Evolutionary conservation across 2,329 filamentous ascomycete genomes (phyloP).

Genomic region (Fusarium sulawesiense): DNA sequence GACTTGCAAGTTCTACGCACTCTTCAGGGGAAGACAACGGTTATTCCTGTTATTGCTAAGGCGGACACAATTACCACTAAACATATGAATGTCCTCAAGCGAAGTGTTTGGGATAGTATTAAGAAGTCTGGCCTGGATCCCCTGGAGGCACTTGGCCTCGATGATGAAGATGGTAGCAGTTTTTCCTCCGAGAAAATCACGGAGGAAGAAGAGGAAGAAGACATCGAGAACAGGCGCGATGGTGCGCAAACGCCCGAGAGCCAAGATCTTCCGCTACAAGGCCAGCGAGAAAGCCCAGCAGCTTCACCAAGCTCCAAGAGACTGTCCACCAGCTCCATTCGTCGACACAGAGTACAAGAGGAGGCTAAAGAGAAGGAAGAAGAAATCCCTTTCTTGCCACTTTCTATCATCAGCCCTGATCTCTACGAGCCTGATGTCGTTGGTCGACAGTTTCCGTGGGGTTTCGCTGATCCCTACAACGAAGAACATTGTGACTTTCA

Average conservation of each 20-base stretch:
- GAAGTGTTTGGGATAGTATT: conserved; percentile 87
- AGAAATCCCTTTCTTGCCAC: conserved; percentile 78
- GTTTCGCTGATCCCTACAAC: conserved; percentile 94
- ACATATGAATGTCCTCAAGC: conserved; percentile 94
- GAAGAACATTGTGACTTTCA: conserved; percentile 93
- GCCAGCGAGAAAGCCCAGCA: conserved; percentile 47
- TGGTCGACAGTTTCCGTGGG: conserved; percentile 94
- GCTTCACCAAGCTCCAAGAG: conserved; percentile 57
- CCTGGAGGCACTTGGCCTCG: conserved; percentile 84
- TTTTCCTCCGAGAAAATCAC: conserved; percentile 65
- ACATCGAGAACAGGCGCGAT: conserved; percentile 17
- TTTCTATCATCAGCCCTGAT: conserved; percentile 95
- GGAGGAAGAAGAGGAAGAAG: conserved; percentile 59
- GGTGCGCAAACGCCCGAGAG: conserved; percentile 43
- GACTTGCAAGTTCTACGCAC: conserved; percentile 91
- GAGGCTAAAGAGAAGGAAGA: conserved; percentile 63
- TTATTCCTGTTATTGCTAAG: conserved; percentile 95
- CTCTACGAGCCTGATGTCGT: conserved; percentile 83
- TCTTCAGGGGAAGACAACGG: conserved; percentile 91
- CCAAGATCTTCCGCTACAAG: conserved; percentile 56
- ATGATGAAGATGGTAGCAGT: conserved; percentile 76
- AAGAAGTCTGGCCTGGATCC: conserved; percentile 89
- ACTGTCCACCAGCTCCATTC: conserved; percentile 59
- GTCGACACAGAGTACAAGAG: conserved; percentile 60
- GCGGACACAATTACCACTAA: conserved; percentile 95